Evolutionary conservation across 1,284 basidiomycete genomes (phyloP), one percentile per base, ranked within the genome.

Genomic region (Ceratobasidium theobromae): DNA sequence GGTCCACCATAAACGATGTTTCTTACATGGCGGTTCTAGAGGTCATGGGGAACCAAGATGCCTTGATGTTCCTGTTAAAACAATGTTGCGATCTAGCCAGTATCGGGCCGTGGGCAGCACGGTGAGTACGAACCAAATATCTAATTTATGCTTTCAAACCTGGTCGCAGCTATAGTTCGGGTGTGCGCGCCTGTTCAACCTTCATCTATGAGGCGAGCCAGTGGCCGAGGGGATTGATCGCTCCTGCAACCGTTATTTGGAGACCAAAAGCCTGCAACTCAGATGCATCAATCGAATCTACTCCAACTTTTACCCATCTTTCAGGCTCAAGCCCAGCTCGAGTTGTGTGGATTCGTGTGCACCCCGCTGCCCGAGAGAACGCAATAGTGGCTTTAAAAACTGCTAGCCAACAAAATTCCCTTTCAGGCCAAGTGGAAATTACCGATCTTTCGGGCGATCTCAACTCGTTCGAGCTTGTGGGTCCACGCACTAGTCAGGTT

Each of bases 381-480:
- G 14, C 48, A 27, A 25, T 32, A 40, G n/a, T 30, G 18, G 53
- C 38, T 8, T 43, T 32, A 40, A 53, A 27, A 23, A 30, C 30
- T 16, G 18, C 30, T 27, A 16, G 6, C 58, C 43, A 48, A 53
- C 16, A 11, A 48, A 48, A 51, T n/a, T 11, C 8, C 51, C 28
- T 43, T 4, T 4, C 6, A 6, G 18, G 49, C 64, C 35, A 64
- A 65, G 25, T 93, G 3, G 84, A 89, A 69, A 79, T 94, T 11
- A 79, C 81, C 2, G 88, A 94, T 74, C 74, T 93, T 52, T 78
- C 86, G 51, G 84, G 84, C 2, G 81, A 86, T 53, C 73, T 94
- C 33, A 91, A 91, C 67, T 81, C 86, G 1, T 94, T 95, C 71
- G 93, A 97, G 73, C 83, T 96, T 18, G 88, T 89, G 79, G 94